Evolutionary conservation across 148 eudicot species (phyloP).

Genomic region (Fagopyrum homotropicum): DNA sequence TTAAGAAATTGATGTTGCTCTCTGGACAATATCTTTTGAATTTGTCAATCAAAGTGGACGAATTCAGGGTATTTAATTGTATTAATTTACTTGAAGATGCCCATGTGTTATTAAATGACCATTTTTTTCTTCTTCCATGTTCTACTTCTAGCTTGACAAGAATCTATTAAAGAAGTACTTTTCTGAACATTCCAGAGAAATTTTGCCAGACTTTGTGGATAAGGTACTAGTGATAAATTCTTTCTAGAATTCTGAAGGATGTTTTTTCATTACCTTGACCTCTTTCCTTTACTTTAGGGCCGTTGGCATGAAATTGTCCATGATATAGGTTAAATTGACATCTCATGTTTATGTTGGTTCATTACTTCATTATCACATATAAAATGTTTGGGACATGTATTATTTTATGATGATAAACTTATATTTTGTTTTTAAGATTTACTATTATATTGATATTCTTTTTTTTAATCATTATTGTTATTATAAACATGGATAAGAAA

Average conservation of each 20-base stretch:
- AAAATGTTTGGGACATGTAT: no score
- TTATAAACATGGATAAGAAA: no score
- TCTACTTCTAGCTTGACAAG: slow-evolving; percentile 59
- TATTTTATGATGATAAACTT: no score
- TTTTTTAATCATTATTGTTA: no score
- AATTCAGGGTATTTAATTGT: slow-evolving; percentile 53
- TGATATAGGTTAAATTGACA: not conserved
- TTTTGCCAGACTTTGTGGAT: slow-evolving; percentile 82
- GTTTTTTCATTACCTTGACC: not conserved
- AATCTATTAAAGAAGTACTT: slow-evolving; percentile 69
- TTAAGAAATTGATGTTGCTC: slow-evolving; percentile 86
- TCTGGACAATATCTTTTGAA: slow-evolving; percentile 86
- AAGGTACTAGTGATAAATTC: slow-evolving; percentile 43
- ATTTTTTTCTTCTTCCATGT: slow-evolving; percentile 1
- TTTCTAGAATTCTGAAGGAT: not conserved
- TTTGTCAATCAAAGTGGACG: slow-evolving; percentile 91
- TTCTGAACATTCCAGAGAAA: slow-evolving; percentile 52
- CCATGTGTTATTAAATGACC: slow-evolving; percentile 10
- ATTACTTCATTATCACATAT: no score
- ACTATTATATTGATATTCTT: no score
- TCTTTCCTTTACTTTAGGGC: not conserved
- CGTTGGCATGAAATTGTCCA: not conserved
- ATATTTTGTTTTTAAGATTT: no score
- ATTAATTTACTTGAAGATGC: not conserved
- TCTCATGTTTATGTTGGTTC: not conserved